Base-by-base conservation (phyloP, 768 basidiomycete species). In the Boletus speciosus region DNA sequence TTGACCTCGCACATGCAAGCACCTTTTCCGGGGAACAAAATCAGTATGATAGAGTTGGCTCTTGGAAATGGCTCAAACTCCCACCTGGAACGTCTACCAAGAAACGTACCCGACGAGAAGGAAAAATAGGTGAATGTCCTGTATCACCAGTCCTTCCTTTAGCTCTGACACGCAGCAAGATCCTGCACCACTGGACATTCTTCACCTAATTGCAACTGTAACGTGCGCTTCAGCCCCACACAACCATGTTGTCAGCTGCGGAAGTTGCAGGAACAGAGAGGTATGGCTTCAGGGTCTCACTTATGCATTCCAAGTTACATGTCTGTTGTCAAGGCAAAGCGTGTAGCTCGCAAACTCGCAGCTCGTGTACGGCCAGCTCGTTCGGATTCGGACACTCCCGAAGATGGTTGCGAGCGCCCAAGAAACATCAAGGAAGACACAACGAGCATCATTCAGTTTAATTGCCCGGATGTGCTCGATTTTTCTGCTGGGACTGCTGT, bases 391-490 rank as follows among this genome's bases (percentile, higher is more conserved):
- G 88, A 91, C 35, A 82, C 84, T 4, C 75, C 73, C 23, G 85
- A 85, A 53, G 81, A 83, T 52, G 71, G 78, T 27, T 70, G 74
- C 44, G 82, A 81, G 62, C 77, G 72, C 36, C 71, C 71, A 54
- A 65, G 60, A 53, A 57, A 29, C 44, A 71, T 74, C 32, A 77
- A 76, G 35, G 86, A 88, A 73, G 88, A 88, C 60, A 84, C 84
- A 5, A 84, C 82, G 21, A 87, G 86, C 63, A 94, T 99, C 63
- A 86, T 99, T 45, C 88, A 98, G 56, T 99, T 98, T 75, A 98
- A 98, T 65, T 96, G 94, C 60, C 80, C 90, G 0, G 90, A 95
- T 60, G 78, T 90, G 40, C 81, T 98, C 44, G 92, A 94, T 66
- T 93, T 98, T 68, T 86, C 84, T 6, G 78, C 84, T 12, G 97